These are phyloP conservation scores for Xylaria sp. DNA, from an alignment of 2,329 filamentous ascomycete species.

Conservation along the genomic window DNA sequence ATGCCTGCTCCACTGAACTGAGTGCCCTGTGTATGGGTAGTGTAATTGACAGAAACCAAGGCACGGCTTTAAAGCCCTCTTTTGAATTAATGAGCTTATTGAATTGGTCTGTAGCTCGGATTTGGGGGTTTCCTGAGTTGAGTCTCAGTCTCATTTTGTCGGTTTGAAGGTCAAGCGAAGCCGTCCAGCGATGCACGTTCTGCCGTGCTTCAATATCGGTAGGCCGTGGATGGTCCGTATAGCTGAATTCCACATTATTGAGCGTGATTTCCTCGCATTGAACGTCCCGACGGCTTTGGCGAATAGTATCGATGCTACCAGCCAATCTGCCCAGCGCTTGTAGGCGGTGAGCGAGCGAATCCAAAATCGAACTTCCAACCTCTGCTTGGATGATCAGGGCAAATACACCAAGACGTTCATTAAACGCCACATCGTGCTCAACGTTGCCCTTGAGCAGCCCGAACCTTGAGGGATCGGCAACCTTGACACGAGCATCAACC, in stretches of 20 bases:
- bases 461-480: conserved; percentile 66
- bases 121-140: conserved; percentile 73
- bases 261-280: conserved; percentile 70
- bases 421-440: conserved; percentile 72
- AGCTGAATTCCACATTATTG: conserved; percentile 74
- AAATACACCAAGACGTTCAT: conserved; percentile 69
- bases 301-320: conserved; percentile 74
- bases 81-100: conserved; percentile 59
- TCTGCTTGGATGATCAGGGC: conserved; percentile 68
- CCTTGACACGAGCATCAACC: conserved; percentile 66
- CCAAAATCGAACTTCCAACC: conserved; percentile 69
- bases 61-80: conserved; percentile 64
- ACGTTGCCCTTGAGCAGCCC: conserved; percentile 64
- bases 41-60: conserved; percentile 66
- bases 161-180: conserved; percentile 67
- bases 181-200: conserved; percentile 58
- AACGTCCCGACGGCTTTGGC: conserved; percentile 65
- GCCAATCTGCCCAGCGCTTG: conserved; percentile 77
- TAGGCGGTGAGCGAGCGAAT: conserved; percentile 68
- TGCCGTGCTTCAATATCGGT: conserved; percentile 35
- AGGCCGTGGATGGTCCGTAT: conserved; percentile 57
- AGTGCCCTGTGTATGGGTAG: conserved; percentile 73
- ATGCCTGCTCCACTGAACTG: conserved; percentile 67
- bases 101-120: conserved; percentile 69
- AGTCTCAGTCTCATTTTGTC: conserved; percentile 68